Evolutionary conservation across 768 basidiomycete genomes (phyloP), one percentile per base, ranked within the genome.

Genomic region (Rickenella mellea): DNA sequence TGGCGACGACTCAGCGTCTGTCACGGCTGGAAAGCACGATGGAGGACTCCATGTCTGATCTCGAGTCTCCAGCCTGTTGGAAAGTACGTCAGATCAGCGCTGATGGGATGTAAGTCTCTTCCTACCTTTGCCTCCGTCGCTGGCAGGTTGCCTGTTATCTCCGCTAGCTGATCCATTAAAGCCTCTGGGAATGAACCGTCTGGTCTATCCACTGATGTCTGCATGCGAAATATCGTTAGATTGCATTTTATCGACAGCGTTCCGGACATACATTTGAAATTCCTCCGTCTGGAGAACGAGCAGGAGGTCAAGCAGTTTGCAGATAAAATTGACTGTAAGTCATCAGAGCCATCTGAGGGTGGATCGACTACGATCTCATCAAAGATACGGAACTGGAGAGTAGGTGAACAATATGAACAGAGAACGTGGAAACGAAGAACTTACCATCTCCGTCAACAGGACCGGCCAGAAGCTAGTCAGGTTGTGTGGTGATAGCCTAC

Each of bases 201-300:
- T 0, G 91, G 86, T 14, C 79, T 82, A 96, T 87, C 94, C 96
- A 99, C 67, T 99, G 92, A 59, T 98, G 87, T 57, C 84, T 88
- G 49, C 15, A 31, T 39, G 33, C 8, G 11, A 11, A 12, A 2
- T 9, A 15, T 3, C 28, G 5, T 27, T 9, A 45, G 10, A 9
- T 32, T 22, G 24, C 25, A 45, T 39, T 31, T 28, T 8, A 24
- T n/a, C 22, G n/a, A n/a, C n/a, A n/a, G n/a, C 24, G 41, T 35
- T 28, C 9, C 14, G 17, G 9, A 39, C 56, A 27, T 55, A 96
- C 94, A 97, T 86, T 62, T 98, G 96, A 61, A 98, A 99, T 59
- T 98, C 94, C 55, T 93, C 90, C 0, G 90, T 94, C 58, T 98
- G 93, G 20, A 99, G 65, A 3, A 87, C 82, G 9, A 98, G 71